Evolutionary conservation across 192 early-diverging fungal species (phyloP).

Genomic region (Tieghemiomyces parasiticus): DNA sequence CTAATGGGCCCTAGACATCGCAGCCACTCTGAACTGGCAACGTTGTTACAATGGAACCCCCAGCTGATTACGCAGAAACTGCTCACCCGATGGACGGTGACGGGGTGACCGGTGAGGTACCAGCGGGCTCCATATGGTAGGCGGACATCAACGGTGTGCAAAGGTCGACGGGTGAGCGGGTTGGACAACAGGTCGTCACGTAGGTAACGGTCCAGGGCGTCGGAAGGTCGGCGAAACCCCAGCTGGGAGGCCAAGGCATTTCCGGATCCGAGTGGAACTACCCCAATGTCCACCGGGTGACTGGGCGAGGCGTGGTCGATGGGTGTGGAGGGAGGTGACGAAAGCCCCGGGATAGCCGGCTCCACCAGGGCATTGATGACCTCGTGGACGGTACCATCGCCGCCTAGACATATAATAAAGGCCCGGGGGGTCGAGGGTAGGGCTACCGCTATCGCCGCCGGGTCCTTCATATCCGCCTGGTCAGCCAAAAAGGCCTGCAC

Average conservation of each 20-base stretch:
- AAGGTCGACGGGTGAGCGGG: not conserved
- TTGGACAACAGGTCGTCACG: not conserved
- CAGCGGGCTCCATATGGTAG: not conserved
- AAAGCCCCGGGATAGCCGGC: no score
- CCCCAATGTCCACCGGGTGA: not conserved
- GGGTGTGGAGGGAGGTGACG: no score
- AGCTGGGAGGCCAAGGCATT: not conserved
- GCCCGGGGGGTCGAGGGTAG: not conserved
- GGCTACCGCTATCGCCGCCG: not conserved
- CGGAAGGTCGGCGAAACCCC: not conserved
- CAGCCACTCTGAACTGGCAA: not conserved
- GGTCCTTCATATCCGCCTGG: not conserved
- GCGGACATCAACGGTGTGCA: not conserved
- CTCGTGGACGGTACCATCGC: not conserved
- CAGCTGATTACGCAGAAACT: conserved; percentile 5
- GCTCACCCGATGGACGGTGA: not conserved
- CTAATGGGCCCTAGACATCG: not conserved
- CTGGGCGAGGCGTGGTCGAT: not conserved
- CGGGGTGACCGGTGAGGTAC: not conserved
- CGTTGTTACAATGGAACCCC: conserved; percentile 7
- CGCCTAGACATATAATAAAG: not conserved
- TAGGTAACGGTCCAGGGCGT: not conserved
- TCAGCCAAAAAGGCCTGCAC: no score
- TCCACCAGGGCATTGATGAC: not conserved
- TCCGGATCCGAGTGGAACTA: not conserved